Base-by-base conservation (phyloP, 2,329 filamentous ascomycete genomes). In the Capronia coronata region DNA sequence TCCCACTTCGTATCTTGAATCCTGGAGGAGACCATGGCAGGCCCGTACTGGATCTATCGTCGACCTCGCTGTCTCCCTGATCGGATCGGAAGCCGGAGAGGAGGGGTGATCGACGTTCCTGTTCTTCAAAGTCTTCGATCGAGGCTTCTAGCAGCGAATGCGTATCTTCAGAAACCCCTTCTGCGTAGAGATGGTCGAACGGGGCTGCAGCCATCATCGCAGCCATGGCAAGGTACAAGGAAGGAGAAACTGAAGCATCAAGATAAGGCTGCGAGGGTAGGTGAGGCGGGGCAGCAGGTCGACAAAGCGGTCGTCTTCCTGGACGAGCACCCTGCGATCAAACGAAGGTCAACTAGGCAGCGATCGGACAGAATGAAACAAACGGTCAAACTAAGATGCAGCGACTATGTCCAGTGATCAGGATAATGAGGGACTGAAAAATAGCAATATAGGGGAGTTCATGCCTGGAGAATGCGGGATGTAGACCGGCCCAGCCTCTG, bases 21-120 rank as follows among this genome's bases (percentile, higher is more conserved):
- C 80, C 80, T 1, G 82, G 82, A 34, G 82, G 82, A 46, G 79
- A 82, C 79, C 80, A 84, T 25, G 78, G 78, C 42, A 75, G 74
- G 46, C 63, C 65, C 21, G 23, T 66, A 56, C 47, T 68, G 62
- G 48, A 61, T 58, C 55, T 62, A 49, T 72, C 72, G 41, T 71
- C 69, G 13, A 65, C 51, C 51, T 71, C 67, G 41, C 76, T 71
- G 29, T 71, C 68, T 43, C 70, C 70, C 13, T 49, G 52, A 34
- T 68, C 65, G 37, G 73, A 82, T 58, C 78, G 75, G 70, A 84
- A 83, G 61, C 76, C 80, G 18, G 73, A 72, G 52, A 78, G 77
- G 45, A 75, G 64, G 14, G 77, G 78, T 13, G 75, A 76, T 27
- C 71, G 73, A 50, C 70, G 71, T 53, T 73, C 73, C 59, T 72